phyloP scores from a whole-genome alignment of 192 early-diverging fungal genomes.

The Mortierella alpina region DNA sequence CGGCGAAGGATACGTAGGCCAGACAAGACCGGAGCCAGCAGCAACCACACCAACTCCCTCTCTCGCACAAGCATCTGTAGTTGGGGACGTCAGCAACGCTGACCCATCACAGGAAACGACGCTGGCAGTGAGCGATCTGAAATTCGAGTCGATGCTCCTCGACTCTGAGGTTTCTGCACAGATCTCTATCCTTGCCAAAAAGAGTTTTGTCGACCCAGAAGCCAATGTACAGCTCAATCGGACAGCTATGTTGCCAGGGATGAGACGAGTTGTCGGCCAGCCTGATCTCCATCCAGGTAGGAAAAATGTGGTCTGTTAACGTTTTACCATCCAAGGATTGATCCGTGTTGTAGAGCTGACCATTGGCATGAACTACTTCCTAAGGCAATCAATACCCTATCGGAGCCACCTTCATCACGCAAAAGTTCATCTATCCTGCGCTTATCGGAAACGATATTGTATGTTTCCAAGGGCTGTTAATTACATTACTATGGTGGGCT shows the following conservation, averaged over 20 bases:
- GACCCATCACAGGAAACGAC: background rate
- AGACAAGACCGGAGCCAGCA: constrained; percentile 27
- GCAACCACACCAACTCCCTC: background rate
- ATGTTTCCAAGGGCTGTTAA: background rate
- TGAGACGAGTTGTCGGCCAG: constrained; percentile 61
- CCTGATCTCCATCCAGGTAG: constrained; percentile 68
- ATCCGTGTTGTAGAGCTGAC: background rate
- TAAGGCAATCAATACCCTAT: constrained; percentile 56
- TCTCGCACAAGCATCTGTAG: background rate
- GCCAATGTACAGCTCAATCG: constrained; percentile 59
- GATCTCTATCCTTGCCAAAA: constrained; percentile 56
- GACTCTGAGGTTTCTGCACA: constrained; percentile 23
- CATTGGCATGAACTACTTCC: background rate
- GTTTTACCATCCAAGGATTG: background rate
- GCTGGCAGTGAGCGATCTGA: background rate
- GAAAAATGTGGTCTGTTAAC: background rate
- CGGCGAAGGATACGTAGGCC: constrained; percentile 64
- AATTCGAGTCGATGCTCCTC: constrained; percentile 5
- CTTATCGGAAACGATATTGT: constrained; percentile 67
- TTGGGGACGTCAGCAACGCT: background rate
- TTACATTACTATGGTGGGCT: background rate
- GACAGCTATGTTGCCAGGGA: constrained; percentile 57
- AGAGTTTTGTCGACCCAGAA: constrained; percentile 56
- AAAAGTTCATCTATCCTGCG: constrained; percentile 62
- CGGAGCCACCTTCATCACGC: constrained; percentile 62